Percentiles rank a stretch among this genome's conserved stretches.
These are phyloP conservation scores for Diatrype stigma DNA, from an alignment of 2,329 filamentous ascomycete species.

Conservation along the genomic window DNA sequence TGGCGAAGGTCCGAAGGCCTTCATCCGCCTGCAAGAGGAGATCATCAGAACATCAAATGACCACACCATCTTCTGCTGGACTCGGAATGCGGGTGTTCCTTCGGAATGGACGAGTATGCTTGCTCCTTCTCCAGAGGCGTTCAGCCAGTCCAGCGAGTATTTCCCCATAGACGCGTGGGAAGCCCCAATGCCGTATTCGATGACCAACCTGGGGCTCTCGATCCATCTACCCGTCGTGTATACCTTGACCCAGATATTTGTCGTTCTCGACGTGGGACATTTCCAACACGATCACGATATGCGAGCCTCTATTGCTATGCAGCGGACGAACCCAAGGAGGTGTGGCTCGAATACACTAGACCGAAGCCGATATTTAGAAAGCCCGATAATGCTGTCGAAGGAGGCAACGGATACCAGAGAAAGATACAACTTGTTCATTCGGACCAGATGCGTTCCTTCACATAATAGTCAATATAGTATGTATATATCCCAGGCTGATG, in stretches of 20 bases:
- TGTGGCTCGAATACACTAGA: constrained; percentile 7
- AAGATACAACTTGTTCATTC: constrained; percentile 5
- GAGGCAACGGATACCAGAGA: constrained; percentile 7
- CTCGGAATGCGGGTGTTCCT: neutral
- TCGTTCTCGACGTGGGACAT: constrained; percentile 5
- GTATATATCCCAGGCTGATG: neutral
- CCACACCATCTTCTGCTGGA: constrained; percentile 23
- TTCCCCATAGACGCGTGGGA: constrained; percentile 10
- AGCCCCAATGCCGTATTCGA: constrained; percentile 6
- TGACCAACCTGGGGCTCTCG: constrained; percentile 8
- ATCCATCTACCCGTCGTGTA: constrained; percentile 7
- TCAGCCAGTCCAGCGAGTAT: constrained; percentile 9
- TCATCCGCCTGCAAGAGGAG: constrained; percentile 18
- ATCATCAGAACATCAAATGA: constrained; percentile 20
- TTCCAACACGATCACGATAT: neutral
- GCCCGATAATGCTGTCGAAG: constrained; percentile 5
- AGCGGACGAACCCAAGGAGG: constrained; percentile 6
- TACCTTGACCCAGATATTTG: constrained; percentile 6
- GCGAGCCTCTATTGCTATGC: constrained; percentile 7
- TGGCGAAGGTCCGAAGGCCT: constrained; percentile 20
- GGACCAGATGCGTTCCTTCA: constrained; percentile 2
- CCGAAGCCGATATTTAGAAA: neutral
- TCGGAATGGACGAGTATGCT: constrained; percentile 8
- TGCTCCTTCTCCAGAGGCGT: constrained; percentile 7
- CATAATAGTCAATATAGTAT: neutral